Conservation (phyloP, 1,284 basidiomycete genomes). For the Crucibulum parvulum region DNA sequence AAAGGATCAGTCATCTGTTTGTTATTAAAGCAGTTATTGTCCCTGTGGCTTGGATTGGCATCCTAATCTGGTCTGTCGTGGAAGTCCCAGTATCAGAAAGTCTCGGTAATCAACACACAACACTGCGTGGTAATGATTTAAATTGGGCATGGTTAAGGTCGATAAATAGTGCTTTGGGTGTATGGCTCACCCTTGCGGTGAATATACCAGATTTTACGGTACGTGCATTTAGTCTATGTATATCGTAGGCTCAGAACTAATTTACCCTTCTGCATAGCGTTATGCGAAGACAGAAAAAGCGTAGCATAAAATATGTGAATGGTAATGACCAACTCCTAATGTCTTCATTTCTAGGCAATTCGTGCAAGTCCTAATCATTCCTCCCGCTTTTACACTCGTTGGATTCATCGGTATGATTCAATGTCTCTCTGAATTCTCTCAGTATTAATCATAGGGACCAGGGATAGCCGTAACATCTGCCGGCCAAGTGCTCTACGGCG, state of each 20-base stretch:
- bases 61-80: constrained; percentile 78
- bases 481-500: constrained; percentile 66
- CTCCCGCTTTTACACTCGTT: constrained; percentile 70
- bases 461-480: constrained; percentile 75
- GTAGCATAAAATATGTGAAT: constrained; percentile 37
- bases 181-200: constrained; percentile 69
- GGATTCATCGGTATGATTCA: constrained; percentile 46
- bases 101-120: constrained; percentile 52
- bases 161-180: constrained; percentile 72
- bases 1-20: constrained; percentile 78
- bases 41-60: constrained; percentile 71
- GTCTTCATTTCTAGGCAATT: constrained; percentile 54
- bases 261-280: constrained; percentile 39
- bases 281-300: constrained; percentile 67
- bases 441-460: constrained; percentile 43
- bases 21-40: constrained; percentile 70
- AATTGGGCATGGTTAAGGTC: constrained; percentile 80
- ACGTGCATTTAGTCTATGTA: constrained; percentile 16
- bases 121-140: constrained; percentile 54
- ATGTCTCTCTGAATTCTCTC: background rate
- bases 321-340: constrained; percentile 2
- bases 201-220: constrained; percentile 82
- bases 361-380: constrained; percentile 75
- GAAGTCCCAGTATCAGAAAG: constrained; percentile 64
- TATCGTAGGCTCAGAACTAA: background rate